Evolutionary conservation across 2,329 filamentous ascomycete genomes (phyloP).

Genomic region (Bipolaris sorokiniana): DNA sequence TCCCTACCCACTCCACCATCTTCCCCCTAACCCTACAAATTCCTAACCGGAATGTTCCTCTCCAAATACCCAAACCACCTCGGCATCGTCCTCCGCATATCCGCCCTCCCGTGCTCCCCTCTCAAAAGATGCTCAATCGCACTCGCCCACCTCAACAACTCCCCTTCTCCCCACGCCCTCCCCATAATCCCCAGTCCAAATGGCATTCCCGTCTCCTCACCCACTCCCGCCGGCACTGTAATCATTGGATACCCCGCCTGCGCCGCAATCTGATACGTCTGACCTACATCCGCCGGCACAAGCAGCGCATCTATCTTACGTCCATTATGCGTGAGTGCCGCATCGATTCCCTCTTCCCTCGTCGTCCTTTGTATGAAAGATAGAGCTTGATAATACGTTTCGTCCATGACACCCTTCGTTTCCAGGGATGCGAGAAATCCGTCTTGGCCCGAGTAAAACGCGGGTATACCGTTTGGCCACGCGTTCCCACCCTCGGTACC

Average conservation of each 20-base stretch:
- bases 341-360: slow-evolving; percentile 72
- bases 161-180: slow-evolving; percentile 66
- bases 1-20: background rate
- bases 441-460: slow-evolving; percentile 68
- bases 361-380: slow-evolving; percentile 64
- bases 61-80: slow-evolving; percentile 46
- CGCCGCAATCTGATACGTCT: slow-evolving; percentile 72
- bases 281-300: slow-evolving; percentile 71
- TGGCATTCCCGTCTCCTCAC: slow-evolving; percentile 53
- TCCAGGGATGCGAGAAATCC: slow-evolving; percentile 68
- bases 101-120: slow-evolving; percentile 9
- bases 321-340: slow-evolving; percentile 60
- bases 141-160: slow-evolving; percentile 64
- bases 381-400: slow-evolving; percentile 71
- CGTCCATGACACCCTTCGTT: slow-evolving; percentile 66
- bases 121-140: slow-evolving; percentile 53
- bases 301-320: slow-evolving; percentile 66
- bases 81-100: background rate
- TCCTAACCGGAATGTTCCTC: slow-evolving; percentile 48
- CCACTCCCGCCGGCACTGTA: slow-evolving; percentile 68
- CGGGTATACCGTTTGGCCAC: slow-evolving; percentile 57
- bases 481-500: slow-evolving; percentile 71
- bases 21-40: slow-evolving; percentile 14
- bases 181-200: slow-evolving; percentile 58
- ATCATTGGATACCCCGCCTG: slow-evolving; percentile 78